Base-by-base conservation (phyloP, 2,329 filamentous ascomycete species). In the Ceratocystis cubensis region DNA sequence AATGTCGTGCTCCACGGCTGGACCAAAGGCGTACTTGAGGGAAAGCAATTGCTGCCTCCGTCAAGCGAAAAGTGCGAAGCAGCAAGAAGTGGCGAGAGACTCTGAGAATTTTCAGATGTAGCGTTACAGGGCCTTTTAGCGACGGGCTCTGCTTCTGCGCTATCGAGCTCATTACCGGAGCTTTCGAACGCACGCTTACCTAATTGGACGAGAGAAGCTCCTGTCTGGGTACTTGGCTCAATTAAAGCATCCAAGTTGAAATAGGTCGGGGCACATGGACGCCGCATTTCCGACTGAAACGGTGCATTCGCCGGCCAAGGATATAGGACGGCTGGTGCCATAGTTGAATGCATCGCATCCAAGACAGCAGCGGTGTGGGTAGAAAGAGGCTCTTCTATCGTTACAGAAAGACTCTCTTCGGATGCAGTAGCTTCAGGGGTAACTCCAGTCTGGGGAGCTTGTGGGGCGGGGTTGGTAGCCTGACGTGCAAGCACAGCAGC, bases 331-430 rank as follows among this genome's bases (percentile, higher is more conserved):
- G 28, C 28, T 5, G 53, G 53, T 17, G 28, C 28, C 28, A 59
- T 59, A 13, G 56, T 59, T 17, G 56, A 59, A 37, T 59, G 67
- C 59, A 68, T 68, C 6, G 64, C 67, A 30, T 66, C 67, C 4
- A 68, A 30, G 3, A 68, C 67, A 6, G 67, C 67, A 7, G 67
- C 45, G 1, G 67, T 68, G 44, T 68, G 67, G 5, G 67, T 68
- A 3, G 67, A 61, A 17, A 64, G 44, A 20, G 61, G 61, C 37
- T 65, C 61, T 1, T 68, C 67, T 7, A 68, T 17, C 13, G n/a
- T 56, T 6, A 62, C 30, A 15, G 67, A 15, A 3, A 68, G 53
- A 41, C 37, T 13, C 22, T 68, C 50, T 56, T 68, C 61, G 1
- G n/a, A 20, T 1, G 25, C 30, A 13, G 63, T 17, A 28, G 62